A percentile compares a stretch with the other conserved stretches of the same genome.
phyloP scores from a whole-genome alignment of 2,329 filamentous ascomycete genomes.

The Cordyceps tenuipes region DNA sequence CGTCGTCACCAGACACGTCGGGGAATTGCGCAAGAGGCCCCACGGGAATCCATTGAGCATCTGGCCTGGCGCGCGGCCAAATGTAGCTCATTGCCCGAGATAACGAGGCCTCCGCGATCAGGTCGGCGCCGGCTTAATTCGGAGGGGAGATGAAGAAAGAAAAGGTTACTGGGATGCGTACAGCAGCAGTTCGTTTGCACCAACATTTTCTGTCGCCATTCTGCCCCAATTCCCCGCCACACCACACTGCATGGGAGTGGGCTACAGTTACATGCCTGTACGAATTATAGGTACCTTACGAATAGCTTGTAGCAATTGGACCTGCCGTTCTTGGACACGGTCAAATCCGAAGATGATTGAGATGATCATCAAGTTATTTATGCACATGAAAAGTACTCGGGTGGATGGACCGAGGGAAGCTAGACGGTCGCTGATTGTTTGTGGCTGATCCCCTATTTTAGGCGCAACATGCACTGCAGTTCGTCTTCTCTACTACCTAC shows the following conservation, averaged over 20 bases:
- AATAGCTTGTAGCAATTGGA: neutral
- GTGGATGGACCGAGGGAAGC: neutral
- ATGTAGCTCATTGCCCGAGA: conserved; percentile 18
- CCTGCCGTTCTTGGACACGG: neutral
- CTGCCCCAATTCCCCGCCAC: neutral
- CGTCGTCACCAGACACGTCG: conserved; percentile 36
- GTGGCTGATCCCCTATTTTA: too few species aligned
- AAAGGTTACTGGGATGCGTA: neutral
- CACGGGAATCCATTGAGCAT: conserved; percentile 42
- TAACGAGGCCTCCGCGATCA: too few species aligned
- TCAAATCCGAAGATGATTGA: neutral
- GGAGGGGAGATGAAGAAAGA: neutral
- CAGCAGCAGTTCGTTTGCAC: neutral
- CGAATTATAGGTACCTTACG: too few species aligned
- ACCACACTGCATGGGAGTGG: neutral
- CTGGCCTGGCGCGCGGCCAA: conserved; percentile 17
- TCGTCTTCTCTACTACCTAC: too few species aligned
- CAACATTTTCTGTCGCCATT: neutral
- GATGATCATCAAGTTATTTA: neutral
- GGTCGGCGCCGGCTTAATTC: neutral
- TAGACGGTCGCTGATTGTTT: neutral
- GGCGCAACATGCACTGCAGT: too few species aligned
- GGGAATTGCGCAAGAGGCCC: conserved; percentile 49
- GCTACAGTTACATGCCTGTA: too few species aligned
- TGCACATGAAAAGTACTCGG: neutral